Base-by-base conservation (phyloP, 176 grass and related monocot genomes). In the Ananas comosus region DNA sequence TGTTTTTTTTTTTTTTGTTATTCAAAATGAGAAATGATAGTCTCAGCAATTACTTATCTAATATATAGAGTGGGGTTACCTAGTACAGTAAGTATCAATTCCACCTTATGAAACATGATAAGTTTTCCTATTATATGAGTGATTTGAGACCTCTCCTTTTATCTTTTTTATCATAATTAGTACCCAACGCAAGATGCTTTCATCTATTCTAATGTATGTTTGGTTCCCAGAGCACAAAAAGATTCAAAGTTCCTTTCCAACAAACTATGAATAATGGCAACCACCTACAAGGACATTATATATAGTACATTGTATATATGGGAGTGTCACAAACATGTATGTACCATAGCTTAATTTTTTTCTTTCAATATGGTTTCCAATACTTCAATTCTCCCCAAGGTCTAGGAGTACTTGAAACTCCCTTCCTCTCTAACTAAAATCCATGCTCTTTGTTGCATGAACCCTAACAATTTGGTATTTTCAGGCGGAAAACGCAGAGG, bases 321-420 rank as follows among this genome's bases (percentile, higher is more conserved):
- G 13, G 21, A 67, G 54, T 66, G 28, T 54, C 48, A 56, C 13
- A 27, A 24, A 53, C 73, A 49, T 54, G 11, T 25, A 70, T 56
- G 13, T 42, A 49, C 47, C 57, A 29, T 61, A 25, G 47, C 47
- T 14, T 12, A 16, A 63, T 13, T n/a, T 56, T 56, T 13, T 17
- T 59, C 1, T 56, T 10, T 64, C 33, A 47, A 10, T 63, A 86
- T 87, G 85, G 75, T 68, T 29, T 71, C 76, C 7, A 42, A 42
- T 7, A 42, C 84, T 68, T 72, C 85, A 19, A 72, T 76, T 65
- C 80, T 76, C 69, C 85, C 85, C 33, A 80, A 87, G 85, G 85
- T 87, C 33, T 58, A 69, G 64, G 69, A 64, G n/a, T 16, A 50
- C 42, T 22, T 4, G 0, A 42, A 12, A 9, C 17, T 27, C 42